Base-by-base conservation (phyloP, 441 rosid genomes). In the Arabidopsis hybrid region DNA sequence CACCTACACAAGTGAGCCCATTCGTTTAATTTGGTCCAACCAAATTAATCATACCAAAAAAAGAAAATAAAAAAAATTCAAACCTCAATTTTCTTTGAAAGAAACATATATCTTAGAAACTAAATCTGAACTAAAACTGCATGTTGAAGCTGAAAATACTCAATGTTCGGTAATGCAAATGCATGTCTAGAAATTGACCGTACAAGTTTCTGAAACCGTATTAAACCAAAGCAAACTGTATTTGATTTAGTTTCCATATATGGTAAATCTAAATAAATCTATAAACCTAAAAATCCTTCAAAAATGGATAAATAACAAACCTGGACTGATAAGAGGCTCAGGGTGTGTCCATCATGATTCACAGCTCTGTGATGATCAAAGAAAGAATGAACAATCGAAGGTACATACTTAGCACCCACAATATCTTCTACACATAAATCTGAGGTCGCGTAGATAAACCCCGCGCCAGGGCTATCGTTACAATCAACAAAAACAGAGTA, bases 341-440 rank as follows among this genome's bases (percentile, higher is more conserved):
- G 17, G 36, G 66, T 17, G 58, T 85, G 91, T 1, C 97, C 94
- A 66, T 89, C 91, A 16, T 88, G 87, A 79, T 87, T 83, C 29
- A 87, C 35, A 0, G 91, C 92, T 62, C 78, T 65, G 39, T 89
- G 84, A 18, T 85, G 90, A 67, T 88, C 88, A 17, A 93, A 91
- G 35, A 93, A 85, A 1, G 88, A 87, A 36, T 87, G 89, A 53
- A 87, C 87, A 34, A 85, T 65, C 31, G 34, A 8, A 0, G 97
- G 96, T 3, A 88, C 91, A 65, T 87, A 83, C 16, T 72, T 82
- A 0, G 94, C 72, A 0, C 85, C 83, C 18, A 88, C 60, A 55
- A 88, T 67, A 12, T 88, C 88, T 1, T 77, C 74, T 0, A 87
- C 35, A 2, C 83, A 61, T 62, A 84, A n/a, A 69, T 88, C 87